Conservation (phyloP, 495 filamentous ascomycete genomes). For the Xylaria nigripes region DNA sequence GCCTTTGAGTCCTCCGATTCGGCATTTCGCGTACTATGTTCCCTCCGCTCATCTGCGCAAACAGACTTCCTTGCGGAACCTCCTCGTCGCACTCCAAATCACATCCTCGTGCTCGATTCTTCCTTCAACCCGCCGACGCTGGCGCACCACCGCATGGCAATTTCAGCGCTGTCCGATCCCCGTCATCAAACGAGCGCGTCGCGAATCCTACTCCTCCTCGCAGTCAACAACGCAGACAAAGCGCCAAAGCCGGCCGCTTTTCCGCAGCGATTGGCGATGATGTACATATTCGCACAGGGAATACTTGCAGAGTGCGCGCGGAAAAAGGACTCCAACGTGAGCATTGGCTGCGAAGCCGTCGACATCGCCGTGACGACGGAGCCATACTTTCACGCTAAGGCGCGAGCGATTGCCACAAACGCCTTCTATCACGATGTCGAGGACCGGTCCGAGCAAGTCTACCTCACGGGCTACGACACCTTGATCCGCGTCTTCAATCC, state of each 20-base stretch:
- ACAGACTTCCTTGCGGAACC: constrained; percentile 10
- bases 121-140: constrained; percentile 90
- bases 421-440: constrained; percentile 38
- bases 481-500: constrained; percentile 71
- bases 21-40: constrained; percentile 53
- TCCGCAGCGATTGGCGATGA: constrained; percentile 75
- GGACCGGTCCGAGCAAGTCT: constrained; percentile 50
- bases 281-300: constrained; percentile 62
- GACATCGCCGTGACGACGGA: constrained; percentile 77
- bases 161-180: constrained; percentile 52
- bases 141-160: constrained; percentile 71
- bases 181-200: constrained; percentile 19
- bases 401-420: constrained; percentile 51
- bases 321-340: background rate
- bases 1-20: constrained; percentile 48
- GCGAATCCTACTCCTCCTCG: constrained; percentile 71
- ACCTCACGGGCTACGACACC: constrained; percentile 84
- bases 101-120: constrained; percentile 80
- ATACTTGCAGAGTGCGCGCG: background rate
- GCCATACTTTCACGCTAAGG: constrained; percentile 83
- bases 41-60: constrained; percentile 30
- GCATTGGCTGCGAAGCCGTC: constrained; percentile 28
- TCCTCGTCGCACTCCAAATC: constrained; percentile 17
- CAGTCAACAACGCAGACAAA: constrained; percentile 92
- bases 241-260: constrained; percentile 74